Base-by-base conservation (phyloP, 192 early-diverging fungal genomes). In the Chytriomyces sp. region DNA sequence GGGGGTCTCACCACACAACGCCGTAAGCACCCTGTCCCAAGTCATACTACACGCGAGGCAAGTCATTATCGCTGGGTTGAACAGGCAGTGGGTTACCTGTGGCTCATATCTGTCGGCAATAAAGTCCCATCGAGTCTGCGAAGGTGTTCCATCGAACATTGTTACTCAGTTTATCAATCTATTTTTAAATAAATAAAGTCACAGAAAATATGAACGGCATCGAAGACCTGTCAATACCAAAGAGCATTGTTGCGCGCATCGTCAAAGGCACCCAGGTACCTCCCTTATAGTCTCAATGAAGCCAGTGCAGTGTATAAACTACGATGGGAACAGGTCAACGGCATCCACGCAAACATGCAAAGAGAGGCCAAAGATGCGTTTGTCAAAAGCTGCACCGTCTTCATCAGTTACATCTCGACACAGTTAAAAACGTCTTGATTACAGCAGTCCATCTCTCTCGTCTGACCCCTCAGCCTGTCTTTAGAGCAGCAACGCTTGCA, bases 11-110 rank as follows among this genome's bases (percentile, higher is more conserved):
- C 89, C 91, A 93, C 3, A 97, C 95, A 48, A 93, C 79, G 24
- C 95, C 95, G 80, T 97, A 97, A 45, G 95, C 94, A 57, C 95
- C 95, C 73, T 93, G 90, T 10, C 95, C 95, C 57, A 97, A 84
- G 79, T 97, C 92, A n/a, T 93, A 83, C 45, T 91, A 82, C 53
- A 96, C 53, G 53, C 20, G 0, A 57, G 53, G 53, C 13, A 0
- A 5, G 16, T 20, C 3, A 57, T 1, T 57, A 20, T 57, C 53
- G 0, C 53, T 57, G 53, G 53, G 3, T 20, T 57, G 53, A 57
- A 57, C 53, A 57, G 53, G 53, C 0, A 57, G 1, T 57, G 13
- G 16, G 53, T 20, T 57, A 57, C 53, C 53, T 57, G 53, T 1
- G 53, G 53, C 20, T 13, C 20, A 57, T 57, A 57, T 57, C 53